Evolutionary conservation across 2,329 filamentous ascomycete genomes (phyloP).

Genomic region (Microdochium trichocladiopsis): DNA sequence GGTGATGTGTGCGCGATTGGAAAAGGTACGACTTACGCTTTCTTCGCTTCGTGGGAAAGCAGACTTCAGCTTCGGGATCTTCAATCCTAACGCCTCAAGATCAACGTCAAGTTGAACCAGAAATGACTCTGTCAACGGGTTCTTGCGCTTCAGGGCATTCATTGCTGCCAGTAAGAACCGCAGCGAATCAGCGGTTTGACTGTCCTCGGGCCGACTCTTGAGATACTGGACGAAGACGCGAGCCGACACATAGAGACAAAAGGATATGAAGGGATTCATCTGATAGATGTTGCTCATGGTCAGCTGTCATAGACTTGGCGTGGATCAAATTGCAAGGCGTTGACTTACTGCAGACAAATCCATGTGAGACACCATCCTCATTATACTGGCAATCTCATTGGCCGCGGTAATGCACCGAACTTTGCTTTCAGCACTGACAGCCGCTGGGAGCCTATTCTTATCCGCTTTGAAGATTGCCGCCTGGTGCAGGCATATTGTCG

Average conservation of each 20-base stretch:
- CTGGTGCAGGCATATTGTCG: slow-evolving; percentile 95
- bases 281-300: slow-evolving; percentile 27
- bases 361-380: slow-evolving; percentile 89
- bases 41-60: slow-evolving; percentile 47
- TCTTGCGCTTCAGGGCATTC: slow-evolving; percentile 79
- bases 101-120: slow-evolving; percentile 90
- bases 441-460: slow-evolving; percentile 70
- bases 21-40: slow-evolving; percentile 38
- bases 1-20: too few species aligned
- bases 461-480: slow-evolving; percentile 97
- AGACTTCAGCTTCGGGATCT: slow-evolving; percentile 49
- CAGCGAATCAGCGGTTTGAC: slow-evolving; percentile 70
- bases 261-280: slow-evolving; percentile 95
- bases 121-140: slow-evolving; percentile 90
- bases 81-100: slow-evolving; percentile 64
- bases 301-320: neutral
- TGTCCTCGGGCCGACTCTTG: slow-evolving; percentile 87
- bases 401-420: slow-evolving; percentile 88
- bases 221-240: slow-evolving; percentile 94
- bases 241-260: slow-evolving; percentile 92
- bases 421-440: slow-evolving; percentile 83
- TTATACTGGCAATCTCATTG: slow-evolving; percentile 88
- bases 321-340: neutral
- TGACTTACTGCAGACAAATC: slow-evolving; percentile 70
- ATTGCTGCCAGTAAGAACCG: slow-evolving; percentile 87